Base-by-base conservation (phyloP, 257 asterid genomes). In the Paulownia fortunei region DNA sequence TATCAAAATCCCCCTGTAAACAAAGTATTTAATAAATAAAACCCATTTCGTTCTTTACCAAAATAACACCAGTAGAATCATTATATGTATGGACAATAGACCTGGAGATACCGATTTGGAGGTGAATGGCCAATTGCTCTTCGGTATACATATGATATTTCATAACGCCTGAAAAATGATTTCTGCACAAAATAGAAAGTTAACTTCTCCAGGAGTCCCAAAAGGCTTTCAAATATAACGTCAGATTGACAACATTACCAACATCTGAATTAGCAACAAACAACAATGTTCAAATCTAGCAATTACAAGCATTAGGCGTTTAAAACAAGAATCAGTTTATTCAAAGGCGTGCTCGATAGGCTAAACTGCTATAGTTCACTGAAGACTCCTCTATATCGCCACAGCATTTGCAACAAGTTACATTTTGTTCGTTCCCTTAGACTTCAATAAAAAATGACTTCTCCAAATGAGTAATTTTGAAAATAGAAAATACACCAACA, bases 21-120 rank as follows among this genome's bases (percentile, higher is more conserved):
- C 26, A 61, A 46, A 74, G 32, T 46, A 64, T 69, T 60, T 37
- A 74, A 42, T 26, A 37, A 62, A 66, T 63, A 73, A 76, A 39
- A 26, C 32, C 26, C 36, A 63, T 18, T 27, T 54, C 21, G 34
- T 75, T 73, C 59, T 67, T 42, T 16, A 18, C 39, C 27, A 47
- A 68, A 32, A 56, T 56, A 69, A 69, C 42, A 36, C 15, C 10
- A 62, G 26, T 58, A 76, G 56, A 80, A 63, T 13, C 10, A 52
- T 58, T 56, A 26, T 10, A 52, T 56, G 60, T 62, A 77, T 66
- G 26, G 72, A 30, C 36, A 81, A 59, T 37, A 82, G 80, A 94
- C 99, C 99, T 95, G 99, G 47, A 95, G 94, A 82, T 95, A 95
- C 60, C 96, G 96, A 87, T 86, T 93, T 60, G 99, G 99, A 69